These are phyloP conservation scores for Tagetes patula DNA, from an alignment of 129 eudicot species.

Conservation along the genomic window DNA sequence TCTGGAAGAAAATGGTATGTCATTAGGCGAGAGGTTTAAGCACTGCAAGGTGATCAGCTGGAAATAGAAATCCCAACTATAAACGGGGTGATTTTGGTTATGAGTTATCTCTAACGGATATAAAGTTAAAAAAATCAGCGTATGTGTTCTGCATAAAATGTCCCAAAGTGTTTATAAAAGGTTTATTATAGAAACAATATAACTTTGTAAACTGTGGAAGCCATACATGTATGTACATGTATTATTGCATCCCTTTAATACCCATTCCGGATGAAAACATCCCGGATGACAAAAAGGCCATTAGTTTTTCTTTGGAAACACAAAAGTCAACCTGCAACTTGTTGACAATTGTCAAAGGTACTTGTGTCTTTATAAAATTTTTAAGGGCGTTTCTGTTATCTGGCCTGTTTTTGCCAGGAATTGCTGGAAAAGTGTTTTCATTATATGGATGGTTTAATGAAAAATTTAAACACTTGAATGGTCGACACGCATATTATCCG, in stretches of 20 bases:
- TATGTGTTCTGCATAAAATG: background rate
- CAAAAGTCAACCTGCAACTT: background rate
- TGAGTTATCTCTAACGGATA: background rate
- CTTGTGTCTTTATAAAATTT: background rate
- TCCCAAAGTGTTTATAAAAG: background rate
- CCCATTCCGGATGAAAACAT: background rate
- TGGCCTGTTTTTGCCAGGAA: background rate
- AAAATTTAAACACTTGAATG: background rate
- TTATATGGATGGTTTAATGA: background rate
- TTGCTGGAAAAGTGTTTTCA: background rate
- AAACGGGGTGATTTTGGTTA: background rate
- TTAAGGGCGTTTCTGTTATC: background rate
- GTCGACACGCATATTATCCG: background rate
- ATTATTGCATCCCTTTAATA: background rate
- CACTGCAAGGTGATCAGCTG: background rate
- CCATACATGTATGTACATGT: background rate
- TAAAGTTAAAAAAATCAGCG: background rate
- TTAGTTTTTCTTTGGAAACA: background rate
- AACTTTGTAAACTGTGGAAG: background rate
- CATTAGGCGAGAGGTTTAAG: background rate
- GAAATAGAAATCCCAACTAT: background rate
- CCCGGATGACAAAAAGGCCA: background rate
- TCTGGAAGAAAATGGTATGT: slow-evolving; percentile 59
- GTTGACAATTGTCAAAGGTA: background rate
- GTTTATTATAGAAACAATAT: background rate